Conservation (phyloP, 257 asterid genomes). For the Rubia yunnanensis region DNA sequence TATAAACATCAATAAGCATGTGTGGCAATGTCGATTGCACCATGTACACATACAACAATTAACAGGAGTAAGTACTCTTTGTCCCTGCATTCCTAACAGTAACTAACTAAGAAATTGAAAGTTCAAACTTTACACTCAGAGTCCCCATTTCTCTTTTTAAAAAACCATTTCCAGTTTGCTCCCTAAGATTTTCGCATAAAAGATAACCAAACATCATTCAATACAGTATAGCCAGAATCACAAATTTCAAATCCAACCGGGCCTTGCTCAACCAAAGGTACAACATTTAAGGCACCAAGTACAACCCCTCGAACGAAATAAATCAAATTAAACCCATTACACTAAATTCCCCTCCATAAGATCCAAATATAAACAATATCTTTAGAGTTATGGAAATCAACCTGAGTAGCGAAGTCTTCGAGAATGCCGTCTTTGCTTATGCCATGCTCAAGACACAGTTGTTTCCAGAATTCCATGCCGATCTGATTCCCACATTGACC, state of each 20-base stretch:
- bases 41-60: not conserved
- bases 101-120: not conserved
- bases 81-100: not conserved
- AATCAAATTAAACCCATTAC: not conserved
- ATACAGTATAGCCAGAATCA: not conserved
- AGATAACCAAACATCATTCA: not conserved
- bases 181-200: not conserved
- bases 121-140: not conserved
- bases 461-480: constrained; percentile 99
- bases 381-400: constrained; percentile 2
- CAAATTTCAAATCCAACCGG: not conserved
- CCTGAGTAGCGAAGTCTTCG: constrained; percentile 98
- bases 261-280: not conserved
- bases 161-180: not conserved
- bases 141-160: not conserved
- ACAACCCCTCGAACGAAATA: not conserved
- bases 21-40: not conserved
- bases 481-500: constrained; percentile 99
- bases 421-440: constrained; percentile 96
- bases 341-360: not conserved
- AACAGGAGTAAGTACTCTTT: not conserved
- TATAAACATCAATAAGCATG: not conserved
- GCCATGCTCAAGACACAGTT: constrained; percentile 98
- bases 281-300: not conserved
- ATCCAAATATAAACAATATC: not conserved